Evolutionary conservation across 1,139 yeast genomes (phyloP).

Genomic region (Hansenula lynferdii): DNA sequence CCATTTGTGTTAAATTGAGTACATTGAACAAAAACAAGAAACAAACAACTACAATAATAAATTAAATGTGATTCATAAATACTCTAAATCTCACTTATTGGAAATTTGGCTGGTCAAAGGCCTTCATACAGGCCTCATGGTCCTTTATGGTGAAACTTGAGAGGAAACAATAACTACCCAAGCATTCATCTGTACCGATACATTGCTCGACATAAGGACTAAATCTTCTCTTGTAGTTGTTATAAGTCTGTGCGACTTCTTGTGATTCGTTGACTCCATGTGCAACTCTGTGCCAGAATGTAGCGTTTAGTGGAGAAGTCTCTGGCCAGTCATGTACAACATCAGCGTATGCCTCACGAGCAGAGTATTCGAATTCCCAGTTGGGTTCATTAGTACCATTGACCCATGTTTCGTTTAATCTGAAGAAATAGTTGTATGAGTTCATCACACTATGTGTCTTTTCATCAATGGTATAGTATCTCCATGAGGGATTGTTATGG

Average conservation of each 20-base stretch:
- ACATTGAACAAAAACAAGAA: too few species aligned
- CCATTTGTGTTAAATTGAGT: too few species aligned
- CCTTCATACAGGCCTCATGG: neutral
- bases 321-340: slow-evolving; percentile 38
- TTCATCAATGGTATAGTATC: slow-evolving; percentile 65
- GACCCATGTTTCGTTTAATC: slow-evolving; percentile 46
- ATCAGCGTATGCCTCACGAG: slow-evolving; percentile 45
- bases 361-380: slow-evolving; percentile 53
- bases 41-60: too few species aligned
- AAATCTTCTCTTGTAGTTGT: slow-evolving; percentile 42
- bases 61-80: too few species aligned
- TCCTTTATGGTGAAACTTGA: neutral
- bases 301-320: slow-evolving; percentile 48
- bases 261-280: slow-evolving; percentile 27
- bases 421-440: slow-evolving; percentile 50
- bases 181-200: slow-evolving; percentile 34
- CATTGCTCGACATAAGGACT: slow-evolving; percentile 49
- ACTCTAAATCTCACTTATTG: too few species aligned
- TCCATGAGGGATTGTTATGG: slow-evolving; percentile 63
- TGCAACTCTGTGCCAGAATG: slow-evolving; percentile 49
- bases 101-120: neutral
- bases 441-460: slow-evolving; percentile 59
- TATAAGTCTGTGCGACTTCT: slow-evolving; percentile 41
- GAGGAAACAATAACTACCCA: slow-evolving; percentile 38
- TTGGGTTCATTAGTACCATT: slow-evolving; percentile 45